Evolutionary conservation across 805 yeast genomes (phyloP), one percentile per base, ranked within the genome.

Genomic region (Candida ponderosae): DNA sequence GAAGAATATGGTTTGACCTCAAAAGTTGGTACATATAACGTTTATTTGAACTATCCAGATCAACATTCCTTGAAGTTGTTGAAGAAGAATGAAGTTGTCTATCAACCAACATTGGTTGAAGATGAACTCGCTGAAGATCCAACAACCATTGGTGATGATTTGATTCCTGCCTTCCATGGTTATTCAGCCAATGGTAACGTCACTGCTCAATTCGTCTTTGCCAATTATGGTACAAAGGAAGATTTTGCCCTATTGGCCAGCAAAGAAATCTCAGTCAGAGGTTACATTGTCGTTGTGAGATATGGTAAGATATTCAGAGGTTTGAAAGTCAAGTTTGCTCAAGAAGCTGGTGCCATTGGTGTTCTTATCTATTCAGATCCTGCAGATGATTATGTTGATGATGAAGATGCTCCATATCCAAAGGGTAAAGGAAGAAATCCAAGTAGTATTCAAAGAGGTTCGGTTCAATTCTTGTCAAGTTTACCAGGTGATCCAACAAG

Each of bases 351-450:
- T 23, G 82, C 82, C 26, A 56, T 62, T 37, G 93, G 80, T 26
- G 88, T 75, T 4, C 53, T 83, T 14, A 62, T 83, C 23, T 83
- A 77, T 53, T 63, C 82, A 2, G 93, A 83, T 45, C 87, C 89
- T 8, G 73, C 67, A 15, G 88, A 82, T 45, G 81, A 76, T 50
- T 63, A 58, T 27, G 70, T 66, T 18, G 67, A 66, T 28, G 72
- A 78, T 40, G 87, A 85, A 5, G 77, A 65, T 51, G 57, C 70
- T 45, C 62, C 85, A 3, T 83, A 83, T 47, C 94, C 93, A 3
- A 55, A 74, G 3, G 93, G 93, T 2, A 82, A 81, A 1, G 88
- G 89, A 1, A 68, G 93, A 44, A 77, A 83, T 52, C 89, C 89
- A 28, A 73, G 81, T 6, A 63, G 82, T 13, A 79, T 84, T 23